Percentiles rank a stretch among this genome's conserved stretches.
These are phyloP conservation scores for Psilocybe cyanescens DNA, from an alignment of 768 basidiomycete species.

Conservation along the genomic window DNA sequence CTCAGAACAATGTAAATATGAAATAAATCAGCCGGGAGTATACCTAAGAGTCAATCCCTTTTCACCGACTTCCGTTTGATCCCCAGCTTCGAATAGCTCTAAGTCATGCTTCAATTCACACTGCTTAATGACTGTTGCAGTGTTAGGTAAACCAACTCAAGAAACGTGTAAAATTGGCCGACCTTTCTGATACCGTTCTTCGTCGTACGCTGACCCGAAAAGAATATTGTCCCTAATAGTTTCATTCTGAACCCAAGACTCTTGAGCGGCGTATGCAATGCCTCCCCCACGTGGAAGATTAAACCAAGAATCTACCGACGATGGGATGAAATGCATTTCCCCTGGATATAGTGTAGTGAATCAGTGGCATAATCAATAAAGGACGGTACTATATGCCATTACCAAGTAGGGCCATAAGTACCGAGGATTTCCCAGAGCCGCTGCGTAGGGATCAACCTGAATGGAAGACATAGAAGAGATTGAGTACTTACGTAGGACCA, in stretches of 20 bases:
- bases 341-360: conserved; percentile 30
- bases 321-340: conserved; percentile 65
- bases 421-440: conserved; percentile 62
- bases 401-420: conserved; percentile 64
- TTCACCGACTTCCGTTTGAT: conserved; percentile 70
- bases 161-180: neutral
- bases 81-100: conserved; percentile 64
- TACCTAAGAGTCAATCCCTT: conserved; percentile 58
- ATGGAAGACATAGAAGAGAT: neutral
- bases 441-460: conserved; percentile 4
- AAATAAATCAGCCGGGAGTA: neutral
- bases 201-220: conserved; percentile 76
- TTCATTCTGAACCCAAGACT: conserved; percentile 81
- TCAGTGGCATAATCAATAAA: neutral
- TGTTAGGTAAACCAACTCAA: neutral
- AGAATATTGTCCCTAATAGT: conserved; percentile 81
- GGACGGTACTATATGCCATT: neutral
- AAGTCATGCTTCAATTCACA: conserved; percentile 76
- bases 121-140: conserved; percentile 55
- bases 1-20: neutral
- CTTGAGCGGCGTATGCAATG: conserved; percentile 80
- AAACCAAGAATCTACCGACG: conserved; percentile 56
- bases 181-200: conserved; percentile 71
- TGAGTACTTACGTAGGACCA: conserved; percentile 46
- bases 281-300: conserved; percentile 67